Evolutionary conservation across 208 protist species (phyloP), one percentile per base, ranked within the genome.

Genomic region (Entamoeba invadens): DNA sequence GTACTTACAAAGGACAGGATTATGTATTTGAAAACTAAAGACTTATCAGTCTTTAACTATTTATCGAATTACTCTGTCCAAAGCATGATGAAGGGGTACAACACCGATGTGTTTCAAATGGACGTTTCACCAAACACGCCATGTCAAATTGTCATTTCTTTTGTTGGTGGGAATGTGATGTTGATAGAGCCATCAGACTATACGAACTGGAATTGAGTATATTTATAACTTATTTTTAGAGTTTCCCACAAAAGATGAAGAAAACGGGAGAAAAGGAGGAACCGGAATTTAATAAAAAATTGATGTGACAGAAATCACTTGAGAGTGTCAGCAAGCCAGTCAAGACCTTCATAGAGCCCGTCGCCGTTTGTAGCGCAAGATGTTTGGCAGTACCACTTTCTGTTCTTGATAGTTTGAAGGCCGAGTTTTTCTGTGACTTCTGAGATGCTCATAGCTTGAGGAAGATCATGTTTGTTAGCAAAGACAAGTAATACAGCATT

Each of bases 381-480:
- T 46, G 35, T 3, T 45, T 93, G 46, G 45, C 38, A 77, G 42
- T 77, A 31, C 46, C 47, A 93, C 12, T 45, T 12, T 77, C 57
- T 77, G 5, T 35, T 38, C 25, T 1, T 38, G 12, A 95, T 42
- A 44, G 4, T 0, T 25, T 45, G 4, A 44, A 95, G 3, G n/a
- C 51, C 93, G 6, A 95, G 42, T 0, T 45, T 8, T 1, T 93
- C 45, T 4, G 4, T n/a, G 3, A 95, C 42, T 0, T 94, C 94
- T 12, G 45, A 5, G 6, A 42, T 31, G 45, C 0, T 47, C 18
- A 57, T 72, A 57, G 4, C 0, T 35, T 45, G 14, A 47, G 44
- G 25, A 44, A 94, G n/a, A 94, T 95, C 95, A 35, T 93, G 0
- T 57, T 95, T 95, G 45, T 95, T 95, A 0, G 94, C 94, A 46